Evolutionary conservation across 345 rosid species (phyloP), one percentile per base, ranked within the genome.

Genomic region (Murraya paniculata): DNA sequence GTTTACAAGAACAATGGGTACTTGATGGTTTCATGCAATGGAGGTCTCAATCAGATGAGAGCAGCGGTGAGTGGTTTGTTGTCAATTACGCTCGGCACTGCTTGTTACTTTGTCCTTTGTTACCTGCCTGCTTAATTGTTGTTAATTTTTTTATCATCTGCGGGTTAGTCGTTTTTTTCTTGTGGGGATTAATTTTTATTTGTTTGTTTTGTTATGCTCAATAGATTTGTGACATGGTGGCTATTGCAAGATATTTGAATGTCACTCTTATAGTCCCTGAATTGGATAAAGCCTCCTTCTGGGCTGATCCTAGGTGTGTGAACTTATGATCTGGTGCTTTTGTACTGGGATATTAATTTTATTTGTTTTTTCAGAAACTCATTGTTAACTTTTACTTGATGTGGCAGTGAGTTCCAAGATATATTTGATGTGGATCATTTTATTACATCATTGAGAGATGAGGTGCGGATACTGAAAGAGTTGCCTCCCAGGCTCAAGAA

Each of bases 11-110:
- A 94, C 93, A 97, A 94, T 81, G 98, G 98, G 50, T 94, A 97
- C 78, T 89, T 94, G 79, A 86, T 97, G 95, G 94, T 93, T 79
- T 97, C 98, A 13, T 90, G 94, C 83, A 93, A 90, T 86, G 98
- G 98, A 72, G 98, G 98, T 83, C 98, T 93, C 71, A 93, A 93
- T 85, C 98, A 93, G 84, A 93, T 93, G 98, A 85, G 98, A 81
- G 93, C 98, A 45, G 98, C 96, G 61, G 98, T 93, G 77, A 88
- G 86, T 84, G 69, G 67, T 60, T 79, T 58, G 72, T 75, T 10
- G 56, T 18, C 30, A 62, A 56, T 28, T 39, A 19, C 57, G 13
- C 13, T 69, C 30, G 21, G 7, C 30, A 9, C 55, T 58, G 39
- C 55, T 65, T 14, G 28, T 0, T 65, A 11, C 55, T 25, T 75